Evolutionary conservation across 2,329 filamentous ascomycete genomes (phyloP), one percentile per base, ranked within the genome.

Genomic region (Chalaropsis ovoidea): DNA sequence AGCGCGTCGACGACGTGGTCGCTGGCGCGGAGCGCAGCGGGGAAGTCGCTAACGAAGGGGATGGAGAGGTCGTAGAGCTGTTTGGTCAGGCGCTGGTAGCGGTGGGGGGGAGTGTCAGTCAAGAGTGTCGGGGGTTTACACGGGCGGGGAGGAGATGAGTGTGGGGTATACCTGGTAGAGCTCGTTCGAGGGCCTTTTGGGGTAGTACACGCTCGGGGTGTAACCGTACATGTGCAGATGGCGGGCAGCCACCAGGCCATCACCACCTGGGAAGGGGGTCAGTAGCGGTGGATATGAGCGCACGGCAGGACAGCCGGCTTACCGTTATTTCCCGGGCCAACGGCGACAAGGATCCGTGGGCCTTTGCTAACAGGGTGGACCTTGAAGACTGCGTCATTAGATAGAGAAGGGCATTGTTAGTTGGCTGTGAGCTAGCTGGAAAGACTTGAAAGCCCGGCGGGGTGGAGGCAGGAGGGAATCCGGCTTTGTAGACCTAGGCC

Each of bases 141-240:
- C 47, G 13, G 35, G 10, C 47, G 54, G 42, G 4, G 31, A n/a
- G 63, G 24, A 39, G 35, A 7, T 39, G 8, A 10, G 35, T n/a
- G 35, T 7, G 27, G 24, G 15, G 31, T 3, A 35, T 75, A 90
- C 89, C 78, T 89, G 83, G 73, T 96, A 97, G 2, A 97, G 80
- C 61, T 96, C 91, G 70, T 91, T 93, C 73, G 93, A 94, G 74
- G 87, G 86, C 65, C 90, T 84, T 75, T 97, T 97, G 0, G 94
- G 94, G 72, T 95, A 97, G 78, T 94, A 97, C 56, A 99, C 80
- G 8, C 85, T 87, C 2, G 93, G 92, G 27, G 83, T 82, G 76
- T 97, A 99, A 68, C 94, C 93, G 74, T 95, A 97, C 73, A 96
- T 89, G 73, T 84, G 85, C 4, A 99, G 82, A 75, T 99, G 94